A percentile compares a stretch with the other conserved stretches of the same genome.
Evolutionary conservation across 768 basidiomycete genomes (phyloP).

Genomic region (Sporobolomyces roseus): DNA sequence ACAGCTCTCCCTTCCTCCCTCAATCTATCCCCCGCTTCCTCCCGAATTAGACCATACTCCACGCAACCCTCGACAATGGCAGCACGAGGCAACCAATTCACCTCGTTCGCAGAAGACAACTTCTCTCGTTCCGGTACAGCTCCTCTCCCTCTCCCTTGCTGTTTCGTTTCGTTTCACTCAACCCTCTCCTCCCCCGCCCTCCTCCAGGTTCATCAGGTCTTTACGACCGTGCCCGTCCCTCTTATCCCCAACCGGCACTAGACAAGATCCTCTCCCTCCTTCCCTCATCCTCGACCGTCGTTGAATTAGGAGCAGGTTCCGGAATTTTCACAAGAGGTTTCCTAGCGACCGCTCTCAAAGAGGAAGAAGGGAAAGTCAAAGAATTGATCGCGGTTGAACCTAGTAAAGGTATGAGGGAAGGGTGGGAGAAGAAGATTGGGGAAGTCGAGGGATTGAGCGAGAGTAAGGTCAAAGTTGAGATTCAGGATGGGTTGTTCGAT

Average conservation of each 20-base stretch:
- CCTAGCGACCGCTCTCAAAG: conserved; percentile 49
- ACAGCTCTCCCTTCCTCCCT: no score
- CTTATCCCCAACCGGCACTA: conserved; percentile 67
- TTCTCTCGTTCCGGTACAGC: not conserved
- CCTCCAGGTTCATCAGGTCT: conserved; percentile 31
- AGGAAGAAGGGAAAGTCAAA: not conserved
- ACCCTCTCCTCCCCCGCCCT: not conserved
- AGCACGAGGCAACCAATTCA: conserved; percentile 6
- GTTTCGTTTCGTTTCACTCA: not conserved
- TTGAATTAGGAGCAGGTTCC: conserved; percentile 41
- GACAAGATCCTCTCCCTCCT: conserved; percentile 59
- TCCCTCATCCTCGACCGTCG: conserved; percentile 46
- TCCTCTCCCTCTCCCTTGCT: not conserved
- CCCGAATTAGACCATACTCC: not conserved
- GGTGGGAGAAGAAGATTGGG: conserved; percentile 57
- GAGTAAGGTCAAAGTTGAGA: conserved; percentile 50
- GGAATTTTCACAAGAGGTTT: conserved; percentile 43
- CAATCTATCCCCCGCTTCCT: no score
- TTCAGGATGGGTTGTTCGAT: conserved; percentile 69
- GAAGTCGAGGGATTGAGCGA: not conserved
- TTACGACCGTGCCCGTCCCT: conserved; percentile 65
- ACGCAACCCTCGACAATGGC: not conserved
- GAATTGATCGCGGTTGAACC: conserved; percentile 73
- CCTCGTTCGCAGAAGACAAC: conserved; percentile 15
- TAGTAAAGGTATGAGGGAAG: conserved; percentile 72